Conservation (phyloP, 331 rosid genomes). For the Spiraea crenata region DNA sequence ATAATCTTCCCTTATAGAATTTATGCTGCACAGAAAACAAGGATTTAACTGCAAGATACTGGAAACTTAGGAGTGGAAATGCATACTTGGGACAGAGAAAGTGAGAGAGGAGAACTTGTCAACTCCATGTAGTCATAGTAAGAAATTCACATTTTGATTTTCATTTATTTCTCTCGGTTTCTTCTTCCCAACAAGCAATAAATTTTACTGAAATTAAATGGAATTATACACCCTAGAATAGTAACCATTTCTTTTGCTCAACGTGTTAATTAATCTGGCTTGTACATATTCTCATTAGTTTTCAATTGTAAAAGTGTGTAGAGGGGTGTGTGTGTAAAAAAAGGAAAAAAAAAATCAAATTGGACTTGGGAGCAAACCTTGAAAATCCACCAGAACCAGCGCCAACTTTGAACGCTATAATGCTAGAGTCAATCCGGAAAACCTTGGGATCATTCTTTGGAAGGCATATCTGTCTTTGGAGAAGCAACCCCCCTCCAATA, state of each 20-base stretch:
- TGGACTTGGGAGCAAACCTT: constrained; percentile 46
- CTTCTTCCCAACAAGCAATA: too few species aligned
- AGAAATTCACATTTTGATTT: background rate
- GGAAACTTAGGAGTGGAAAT: background rate
- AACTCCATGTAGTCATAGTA: background rate
- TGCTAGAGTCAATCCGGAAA: constrained; percentile 67
- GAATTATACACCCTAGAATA: too few species aligned
- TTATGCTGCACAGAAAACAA: background rate
- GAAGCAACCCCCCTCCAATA: constrained; percentile 83
- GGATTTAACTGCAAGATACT: background rate
- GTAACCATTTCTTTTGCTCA: too few species aligned
- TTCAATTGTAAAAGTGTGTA: background rate
- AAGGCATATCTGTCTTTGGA: constrained; percentile 56
- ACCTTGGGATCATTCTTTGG: constrained; percentile 47
- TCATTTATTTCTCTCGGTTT: too few species aligned
- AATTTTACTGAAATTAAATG: too few species aligned
- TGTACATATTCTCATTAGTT: too few species aligned
- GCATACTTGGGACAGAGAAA: too few species aligned
- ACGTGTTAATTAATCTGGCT: too few species aligned
- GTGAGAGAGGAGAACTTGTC: background rate
- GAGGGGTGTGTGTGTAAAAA: background rate
- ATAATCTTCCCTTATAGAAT: background rate
- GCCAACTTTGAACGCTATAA: constrained; percentile 71
- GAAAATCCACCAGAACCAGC: constrained; percentile 99
- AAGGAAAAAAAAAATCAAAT: background rate